Evolutionary conservation across 345 rosid genomes (phyloP).

Genomic region (Microcos paniculata): DNA sequence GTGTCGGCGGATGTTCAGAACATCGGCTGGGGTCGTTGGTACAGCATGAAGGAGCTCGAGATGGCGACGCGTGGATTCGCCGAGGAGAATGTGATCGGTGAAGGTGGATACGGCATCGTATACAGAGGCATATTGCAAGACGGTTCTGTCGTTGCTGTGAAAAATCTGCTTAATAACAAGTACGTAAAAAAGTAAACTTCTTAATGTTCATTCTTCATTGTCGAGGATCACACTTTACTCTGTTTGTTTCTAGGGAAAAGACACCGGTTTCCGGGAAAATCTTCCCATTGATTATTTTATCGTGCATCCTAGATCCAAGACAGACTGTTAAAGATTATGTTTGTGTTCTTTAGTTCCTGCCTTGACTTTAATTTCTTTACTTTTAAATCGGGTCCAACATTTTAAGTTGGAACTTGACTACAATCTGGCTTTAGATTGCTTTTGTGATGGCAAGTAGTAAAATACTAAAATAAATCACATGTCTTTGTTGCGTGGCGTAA

Average conservation of each 20-base stretch:
- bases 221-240: background rate
- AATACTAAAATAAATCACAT: background rate
- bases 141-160: constrained; percentile 85
- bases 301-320: constrained; percentile 25
- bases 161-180: constrained; percentile 89
- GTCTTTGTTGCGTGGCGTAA: constrained; percentile 4
- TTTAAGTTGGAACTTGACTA: background rate
- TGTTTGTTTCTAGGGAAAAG: constrained; percentile 31
- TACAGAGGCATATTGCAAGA: constrained; percentile 70
- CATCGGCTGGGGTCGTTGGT: constrained; percentile 96
- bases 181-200: constrained; percentile 27
- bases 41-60: constrained; percentile 79
- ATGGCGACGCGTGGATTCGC: constrained; percentile 77
- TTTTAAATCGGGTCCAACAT: background rate
- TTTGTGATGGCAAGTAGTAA: background rate
- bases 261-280: constrained; percentile 1
- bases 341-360: background rate
- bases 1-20: constrained; percentile 48
- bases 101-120: constrained; percentile 95
- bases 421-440: constrained; percentile 3
- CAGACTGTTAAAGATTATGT: constrained; percentile 5
- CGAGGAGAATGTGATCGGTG: constrained; percentile 83
- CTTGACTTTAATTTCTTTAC: background rate
- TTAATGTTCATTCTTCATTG: background rate
- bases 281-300: constrained; percentile 7